Base-by-base conservation (phyloP, 805 yeast species). In the Saturnispora kantuleensis region DNA sequence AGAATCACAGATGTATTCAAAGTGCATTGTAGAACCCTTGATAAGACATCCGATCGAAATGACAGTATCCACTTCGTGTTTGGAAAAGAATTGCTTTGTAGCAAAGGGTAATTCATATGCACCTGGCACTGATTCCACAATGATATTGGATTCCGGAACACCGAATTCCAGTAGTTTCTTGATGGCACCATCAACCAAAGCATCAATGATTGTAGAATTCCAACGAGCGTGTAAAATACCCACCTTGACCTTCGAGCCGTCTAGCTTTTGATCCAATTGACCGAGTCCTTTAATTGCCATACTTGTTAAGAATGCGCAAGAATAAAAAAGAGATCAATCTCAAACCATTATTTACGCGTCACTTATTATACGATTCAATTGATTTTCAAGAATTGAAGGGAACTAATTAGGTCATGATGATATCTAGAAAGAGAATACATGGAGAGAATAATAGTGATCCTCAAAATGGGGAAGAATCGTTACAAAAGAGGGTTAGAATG, bases 1-100 rank as follows among this genome's bases (percentile, higher is more conserved):
- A 3, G 96, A 68, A 48, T 93, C 97, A 60, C 96, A 84, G 56
- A 93, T 93, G 68, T 90, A 93, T 67, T 93, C 98, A 61, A 93
- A 93, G 68, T 93, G 98, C 96, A 88, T 88, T 32, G 97, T 93
- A 33, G 89, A 79, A 44, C 98, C 98, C 68, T 93, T 93, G 67
- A 93, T 90, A 57, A 93, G 72, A 33, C 84, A 89, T 46, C 98
- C 98, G 55, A 93, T 87, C 44, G 97, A 89, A 47, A 93, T 85
- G 33, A 90, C 76, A 5, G 90, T 96, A 62, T 93, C 96, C 46
- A 83, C 67, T 18, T 63, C 59, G 47, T 73, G 68, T 49, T 69
- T 71, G 15, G 71, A 71, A 35, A 69, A 64, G 50, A 79, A 65
- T 49, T 68, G 67, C 62, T 74, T 70, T 28, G 87, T 70, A 31